phyloP scores from a whole-genome alignment of 2,329 filamentous ascomycete species.

The Chlorencoelia australis region DNA sequence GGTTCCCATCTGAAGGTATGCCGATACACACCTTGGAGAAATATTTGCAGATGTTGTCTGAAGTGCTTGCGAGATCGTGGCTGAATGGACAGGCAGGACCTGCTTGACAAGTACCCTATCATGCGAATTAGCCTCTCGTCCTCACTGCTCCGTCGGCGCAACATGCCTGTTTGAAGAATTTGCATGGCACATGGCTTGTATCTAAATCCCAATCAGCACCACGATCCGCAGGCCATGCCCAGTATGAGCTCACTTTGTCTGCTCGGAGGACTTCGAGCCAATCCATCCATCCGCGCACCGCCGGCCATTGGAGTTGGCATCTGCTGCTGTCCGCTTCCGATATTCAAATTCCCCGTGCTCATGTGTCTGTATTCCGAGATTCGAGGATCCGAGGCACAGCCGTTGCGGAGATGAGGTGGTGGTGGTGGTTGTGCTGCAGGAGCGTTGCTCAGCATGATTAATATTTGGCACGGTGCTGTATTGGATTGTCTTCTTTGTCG shows the following conservation, averaged over 20 bases:
- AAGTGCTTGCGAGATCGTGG: conserved; percentile 76
- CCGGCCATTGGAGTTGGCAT: neutral
- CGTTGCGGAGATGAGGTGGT: conserved; percentile 6
- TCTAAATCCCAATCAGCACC: conserved; percentile 5
- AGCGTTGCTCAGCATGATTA: conserved; percentile 6
- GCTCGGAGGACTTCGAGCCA: conserved; percentile 6
- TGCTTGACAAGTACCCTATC: conserved; percentile 34
- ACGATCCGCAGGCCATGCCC: neutral
- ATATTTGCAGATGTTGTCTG: conserved; percentile 94
- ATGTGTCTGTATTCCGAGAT: conserved; percentile 8
- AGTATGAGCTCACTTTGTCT: conserved; percentile 6
- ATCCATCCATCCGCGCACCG: conserved; percentile 3
- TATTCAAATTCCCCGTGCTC: conserved; percentile 6
- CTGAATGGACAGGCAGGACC: conserved; percentile 94
- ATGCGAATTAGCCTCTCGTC: neutral
- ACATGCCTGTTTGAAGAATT: conserved; percentile 9
- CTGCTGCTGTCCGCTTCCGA: conserved; percentile 4
- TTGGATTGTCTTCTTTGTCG: too few relatives aligned
- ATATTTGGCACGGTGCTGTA: too few relatives aligned
- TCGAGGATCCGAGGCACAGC: conserved; percentile 7
- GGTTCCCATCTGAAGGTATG: neutral
- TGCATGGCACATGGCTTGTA: conserved; percentile 9
- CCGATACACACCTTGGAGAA: conserved; percentile 73
- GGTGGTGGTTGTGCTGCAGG: conserved; percentile 5
- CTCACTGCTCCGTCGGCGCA: too few relatives aligned